Percentiles rank a stretch among this genome's conserved stretches.
Conservation (phyloP, 495 filamentous ascomycete species). For the Barbatosphaeria neglecta region DNA sequence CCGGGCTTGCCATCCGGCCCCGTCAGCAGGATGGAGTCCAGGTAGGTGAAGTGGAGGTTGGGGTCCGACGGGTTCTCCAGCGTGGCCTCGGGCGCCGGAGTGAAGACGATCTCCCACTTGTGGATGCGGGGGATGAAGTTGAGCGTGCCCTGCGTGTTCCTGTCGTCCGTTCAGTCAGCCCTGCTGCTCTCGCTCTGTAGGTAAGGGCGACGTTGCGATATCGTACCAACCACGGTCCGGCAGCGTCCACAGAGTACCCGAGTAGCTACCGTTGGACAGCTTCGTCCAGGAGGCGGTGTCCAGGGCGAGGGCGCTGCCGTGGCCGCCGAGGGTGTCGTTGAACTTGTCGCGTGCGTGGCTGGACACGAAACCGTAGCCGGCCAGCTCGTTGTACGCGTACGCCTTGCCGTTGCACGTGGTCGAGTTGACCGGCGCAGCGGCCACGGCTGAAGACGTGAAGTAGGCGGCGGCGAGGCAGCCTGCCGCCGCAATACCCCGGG, state of each 20-base stretch:
- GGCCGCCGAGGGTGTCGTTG: conserved; percentile 60
- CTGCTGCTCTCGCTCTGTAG: too few relatives aligned
- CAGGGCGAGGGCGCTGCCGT: conserved; percentile 57
- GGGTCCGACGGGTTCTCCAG: conserved; percentile 44
- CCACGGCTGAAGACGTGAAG: not conserved
- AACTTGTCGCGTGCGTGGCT: conserved; percentile 54
- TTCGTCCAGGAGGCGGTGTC: conserved; percentile 54
- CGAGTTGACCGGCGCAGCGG: not conserved
- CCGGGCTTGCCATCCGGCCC: conserved; percentile 55
- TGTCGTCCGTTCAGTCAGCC: too few relatives aligned
- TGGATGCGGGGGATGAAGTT: conserved; percentile 68
- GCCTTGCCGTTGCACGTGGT: conserved; percentile 45
- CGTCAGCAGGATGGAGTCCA: conserved; percentile 54
- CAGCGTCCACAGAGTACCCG: conserved; percentile 50
- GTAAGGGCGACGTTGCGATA: too few relatives aligned
- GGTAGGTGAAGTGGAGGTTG: conserved; percentile 55
- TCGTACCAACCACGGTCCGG: conserved; percentile 58
- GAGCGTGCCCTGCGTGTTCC: conserved; percentile 59
- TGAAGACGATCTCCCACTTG: conserved; percentile 52
- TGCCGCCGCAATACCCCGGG: not conserved
- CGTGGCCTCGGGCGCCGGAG: conserved; percentile 38
- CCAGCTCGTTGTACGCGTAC: conserved; percentile 58
- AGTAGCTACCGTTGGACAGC: conserved; percentile 40
- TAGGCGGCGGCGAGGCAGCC: not conserved
- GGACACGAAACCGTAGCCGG: conserved; percentile 54